Base-by-base conservation (phyloP, 768 basidiomycete genomes). In the Russula sp. region DNA sequence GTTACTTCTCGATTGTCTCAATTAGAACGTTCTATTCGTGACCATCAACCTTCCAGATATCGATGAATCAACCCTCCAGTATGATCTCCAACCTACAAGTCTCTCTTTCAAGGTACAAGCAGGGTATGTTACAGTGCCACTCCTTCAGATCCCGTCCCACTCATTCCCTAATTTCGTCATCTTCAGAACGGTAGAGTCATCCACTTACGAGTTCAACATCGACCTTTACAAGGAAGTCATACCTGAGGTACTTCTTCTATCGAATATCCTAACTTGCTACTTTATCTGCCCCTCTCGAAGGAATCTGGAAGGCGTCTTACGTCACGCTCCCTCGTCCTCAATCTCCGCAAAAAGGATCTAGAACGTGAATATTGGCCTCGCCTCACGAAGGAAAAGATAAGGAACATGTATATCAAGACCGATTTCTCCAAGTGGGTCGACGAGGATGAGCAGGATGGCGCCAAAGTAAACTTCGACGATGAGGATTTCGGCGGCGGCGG, bases 361-460 rank as follows among this genome's bases (percentile, higher is more conserved):
- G 76, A 86, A 71, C 72, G 76, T 14, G 96, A 94, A 68, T 98
- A 82, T 75, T 98, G 96, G 96, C 91, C 92, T 31, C 84, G 95
- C 62, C 79, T 98, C 56, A 94, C 91, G 52, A 94, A 96, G 75
- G 89, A 90, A 64, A 95, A 94, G 75, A 71, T 83, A 64, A 91
- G 83, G 75, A 84, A 80, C 55, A 78, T 85, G 61, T 95, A 84
- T 76, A 77, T 98, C 75, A 98, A 97, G 82, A 97, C 94, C 50
- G 92, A 98, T 75, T 98, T 98, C 74, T 79, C 79, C 68, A 96
- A 91, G 78, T 98, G 94, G 94, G 88, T 89, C 47, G 95, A 98
- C 71, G 95, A 98, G 77, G 96, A 98, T 72, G 95, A 98, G 73
- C 96, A 98, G 76, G 89, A 91, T 45, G 88, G 80, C 55, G 81